Percentiles rank a stretch among this genome's conserved stretches.
phyloP scores from a whole-genome alignment of 2,329 filamentous ascomycete species.

The Paecilomyces niveus region DNA sequence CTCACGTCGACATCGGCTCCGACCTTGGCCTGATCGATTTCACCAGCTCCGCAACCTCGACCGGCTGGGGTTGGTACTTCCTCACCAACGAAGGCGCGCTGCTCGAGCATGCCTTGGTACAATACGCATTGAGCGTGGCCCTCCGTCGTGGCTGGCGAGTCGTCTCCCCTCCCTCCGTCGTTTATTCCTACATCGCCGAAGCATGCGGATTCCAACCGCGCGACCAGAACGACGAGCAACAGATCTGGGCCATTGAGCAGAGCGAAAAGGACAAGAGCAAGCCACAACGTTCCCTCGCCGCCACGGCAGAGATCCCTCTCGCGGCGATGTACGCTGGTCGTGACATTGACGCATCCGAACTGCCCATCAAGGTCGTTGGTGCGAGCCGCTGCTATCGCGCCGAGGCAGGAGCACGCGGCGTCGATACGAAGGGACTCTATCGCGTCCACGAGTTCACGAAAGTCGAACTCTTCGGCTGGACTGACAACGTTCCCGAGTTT shows the following conservation, averaged over 20 bases:
- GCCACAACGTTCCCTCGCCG: slow-evolving; percentile 69
- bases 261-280: slow-evolving; percentile 55
- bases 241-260: slow-evolving; percentile 76
- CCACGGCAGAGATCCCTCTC: slow-evolving; percentile 90
- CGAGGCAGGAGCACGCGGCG: slow-evolving; percentile 83
- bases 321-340: slow-evolving; percentile 80
- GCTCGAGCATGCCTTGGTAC: slow-evolving; percentile 88
- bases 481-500: slow-evolving; percentile 47
- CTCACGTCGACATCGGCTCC: slow-evolving; percentile 79
- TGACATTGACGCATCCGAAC: slow-evolving; percentile 54
- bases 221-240: slow-evolving; percentile 83
- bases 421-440: slow-evolving; percentile 89
- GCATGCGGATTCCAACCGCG: slow-evolving; percentile 93
- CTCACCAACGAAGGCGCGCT: slow-evolving; percentile 84
- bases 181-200: slow-evolving; percentile 83
- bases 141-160: slow-evolving; percentile 68
- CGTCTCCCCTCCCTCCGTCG: slow-evolving; percentile 78
- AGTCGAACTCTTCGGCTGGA: slow-evolving; percentile 96
- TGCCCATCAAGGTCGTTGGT: slow-evolving; percentile 75
- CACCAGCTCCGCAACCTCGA: slow-evolving; percentile 67
- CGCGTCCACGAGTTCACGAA: slow-evolving; percentile 98
- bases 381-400: slow-evolving; percentile 91
- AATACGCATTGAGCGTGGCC: slow-evolving; percentile 72
- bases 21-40: slow-evolving; percentile 92
- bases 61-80: slow-evolving; percentile 98